Evolutionary conservation across 306 rosid species (phyloP).

Genomic region (Dryas drummondii): DNA sequence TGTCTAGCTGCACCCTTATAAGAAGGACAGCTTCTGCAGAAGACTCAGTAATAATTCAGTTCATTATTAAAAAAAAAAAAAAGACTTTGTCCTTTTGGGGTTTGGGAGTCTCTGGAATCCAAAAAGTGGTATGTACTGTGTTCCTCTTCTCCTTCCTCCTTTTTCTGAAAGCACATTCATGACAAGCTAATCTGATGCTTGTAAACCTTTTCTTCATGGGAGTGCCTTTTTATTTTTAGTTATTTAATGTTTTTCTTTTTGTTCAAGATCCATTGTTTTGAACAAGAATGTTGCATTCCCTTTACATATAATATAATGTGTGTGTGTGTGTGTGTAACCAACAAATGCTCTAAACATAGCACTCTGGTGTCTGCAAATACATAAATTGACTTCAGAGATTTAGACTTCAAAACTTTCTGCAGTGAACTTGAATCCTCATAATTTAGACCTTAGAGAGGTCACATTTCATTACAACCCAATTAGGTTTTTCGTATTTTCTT

Average conservation of each 20-base stretch:
- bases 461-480: too few relatives aligned
- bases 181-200: too few relatives aligned
- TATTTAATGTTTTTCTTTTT: neutral
- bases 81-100: neutral
- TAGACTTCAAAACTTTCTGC: too few relatives aligned
- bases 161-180: neutral
- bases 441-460: too few relatives aligned
- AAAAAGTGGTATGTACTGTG: slow-evolving; percentile 6
- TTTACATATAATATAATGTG: too few relatives aligned
- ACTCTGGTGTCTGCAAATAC: too few relatives aligned
- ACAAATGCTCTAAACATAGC: too few relatives aligned
- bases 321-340: too few relatives aligned
- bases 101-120: neutral
- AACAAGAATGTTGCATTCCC: neutral
- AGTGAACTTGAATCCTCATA: too few relatives aligned
- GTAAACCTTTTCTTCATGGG: neutral
- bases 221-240: neutral
- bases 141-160: neutral
- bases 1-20: slow-evolving; percentile 1
- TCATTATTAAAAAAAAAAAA: too few relatives aligned
- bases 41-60: neutral
- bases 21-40: neutral
- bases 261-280: neutral
- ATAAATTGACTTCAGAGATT: too few relatives aligned
- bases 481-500: neutral